Percentiles rank a stretch among this genome's conserved stretches.
These are phyloP conservation scores for Paulownia fortunei DNA, from an alignment of 257 asterid species.

Conservation along the genomic window DNA sequence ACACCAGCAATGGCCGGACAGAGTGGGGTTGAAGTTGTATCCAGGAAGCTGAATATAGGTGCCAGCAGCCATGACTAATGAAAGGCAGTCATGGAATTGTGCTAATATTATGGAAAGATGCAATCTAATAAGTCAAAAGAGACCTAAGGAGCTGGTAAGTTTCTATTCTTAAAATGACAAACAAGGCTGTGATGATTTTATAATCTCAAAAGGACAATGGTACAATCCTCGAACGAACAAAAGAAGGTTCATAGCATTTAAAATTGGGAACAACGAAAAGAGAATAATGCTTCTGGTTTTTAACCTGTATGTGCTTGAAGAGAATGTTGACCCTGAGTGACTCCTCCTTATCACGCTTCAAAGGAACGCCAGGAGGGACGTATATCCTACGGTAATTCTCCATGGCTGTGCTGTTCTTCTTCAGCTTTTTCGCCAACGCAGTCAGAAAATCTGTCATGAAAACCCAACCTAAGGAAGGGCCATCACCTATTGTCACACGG, in stretches of 20 bases:
- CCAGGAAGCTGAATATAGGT: too few relatives aligned
- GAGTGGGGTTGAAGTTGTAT: too few relatives aligned
- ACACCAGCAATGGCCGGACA: too few relatives aligned
- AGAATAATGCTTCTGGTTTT: not conserved
- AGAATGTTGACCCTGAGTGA: slow-evolving; percentile 61
- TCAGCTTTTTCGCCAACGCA: slow-evolving; percentile 51
- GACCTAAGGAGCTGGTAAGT: too few relatives aligned
- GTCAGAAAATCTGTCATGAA: slow-evolving; percentile 56
- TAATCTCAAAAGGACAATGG: too few relatives aligned
- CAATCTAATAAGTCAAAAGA: too few relatives aligned
- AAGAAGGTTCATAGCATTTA: not conserved
- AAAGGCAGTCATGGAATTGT: too few relatives aligned
- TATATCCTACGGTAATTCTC: slow-evolving; percentile 59
- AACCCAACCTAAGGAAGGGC: slow-evolving; percentile 65
- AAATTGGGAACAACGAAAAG: not conserved
- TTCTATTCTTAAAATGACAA: too few relatives aligned
- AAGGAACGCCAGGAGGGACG: slow-evolving; percentile 56
- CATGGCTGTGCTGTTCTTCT: slow-evolving; percentile 54
- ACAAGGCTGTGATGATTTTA: too few relatives aligned
- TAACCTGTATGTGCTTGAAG: slow-evolving; percentile 63
- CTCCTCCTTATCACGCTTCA: slow-evolving; percentile 45
- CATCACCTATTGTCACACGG: slow-evolving; percentile 58
- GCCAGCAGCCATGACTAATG: too few relatives aligned
- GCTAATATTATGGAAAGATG: too few relatives aligned
- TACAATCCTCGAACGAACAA: too few relatives aligned